Base-by-base conservation (phyloP, 257 asterid species). In the Solanum acaule region DNA sequence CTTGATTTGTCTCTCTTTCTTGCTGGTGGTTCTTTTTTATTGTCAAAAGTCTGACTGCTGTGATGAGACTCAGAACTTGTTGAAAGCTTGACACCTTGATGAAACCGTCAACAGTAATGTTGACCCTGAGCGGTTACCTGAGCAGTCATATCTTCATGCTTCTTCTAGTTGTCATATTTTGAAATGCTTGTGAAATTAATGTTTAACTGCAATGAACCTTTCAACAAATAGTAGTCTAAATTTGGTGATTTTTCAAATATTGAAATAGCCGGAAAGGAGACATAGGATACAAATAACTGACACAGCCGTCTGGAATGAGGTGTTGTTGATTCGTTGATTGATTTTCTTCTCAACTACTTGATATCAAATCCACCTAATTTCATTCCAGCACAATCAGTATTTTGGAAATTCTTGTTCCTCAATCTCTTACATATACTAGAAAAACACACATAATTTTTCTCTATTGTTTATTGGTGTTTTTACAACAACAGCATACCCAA, bases 41-140 rank as follows among this genome's bases (percentile, higher is more conserved):
- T 16, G 63, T 12, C 22, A 18, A 12, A 16, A 42, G 37, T 22
- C 23, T 81, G 87, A 89, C 82, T 88, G 88, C 90, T 61, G 23
- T 86, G 90, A 90, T 76, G 90, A 88, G 33, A 82, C 10, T 15
- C 52, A 56, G 71, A 72, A 77, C 61, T 82, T 52, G 67, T 86
- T 81, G 90, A 88, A 86, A 88, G 90, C 81, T 86, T 82, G 86
- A 46, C 37, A 27, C 67, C 85, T 79, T 44, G 85, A 44, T 79
- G 85, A 79, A 42, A 77, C 84, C 40, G 37, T 79, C 86, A 40
- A 86, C 90, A 38, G 27, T 68, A 46, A 9, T 86, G 92, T 90
- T 87, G 88, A 84, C 68, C 84, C 92, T 90, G 90, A 88, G 92
- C 88, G 90, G 92, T 90, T 90, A 90, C 73, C 92, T 86, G 88